A percentile compares a stretch with the other conserved stretches of the same genome.
Evolutionary conservation across 495 filamentous ascomycete genomes (phyloP).

Genomic region (Penicillium dipodomyicola): DNA sequence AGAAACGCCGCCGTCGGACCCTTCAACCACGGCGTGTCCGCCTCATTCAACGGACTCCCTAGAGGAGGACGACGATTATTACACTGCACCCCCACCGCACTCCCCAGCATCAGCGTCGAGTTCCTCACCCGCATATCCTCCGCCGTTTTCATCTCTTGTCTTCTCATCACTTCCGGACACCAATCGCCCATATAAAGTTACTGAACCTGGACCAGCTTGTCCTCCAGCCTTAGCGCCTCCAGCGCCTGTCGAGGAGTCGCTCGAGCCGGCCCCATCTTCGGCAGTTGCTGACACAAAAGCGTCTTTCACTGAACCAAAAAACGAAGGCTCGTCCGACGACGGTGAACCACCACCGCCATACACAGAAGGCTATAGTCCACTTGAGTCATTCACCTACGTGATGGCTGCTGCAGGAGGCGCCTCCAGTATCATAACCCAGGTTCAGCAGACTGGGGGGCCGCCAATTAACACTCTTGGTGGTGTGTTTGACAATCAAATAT

Average conservation of each 20-base stretch:
- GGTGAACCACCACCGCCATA: slow-evolving; percentile 93
- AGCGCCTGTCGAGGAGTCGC: slow-evolving; percentile 36
- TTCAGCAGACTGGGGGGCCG: slow-evolving; percentile 83
- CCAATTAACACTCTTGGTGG: slow-evolving; percentile 86
- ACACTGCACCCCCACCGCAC: slow-evolving; percentile 60
- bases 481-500: slow-evolving; percentile 40
- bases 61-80: slow-evolving; percentile 51
- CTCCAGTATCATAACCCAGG: slow-evolving; percentile 98
- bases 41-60: slow-evolving; percentile 42
- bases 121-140: slow-evolving; percentile 52
- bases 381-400: slow-evolving; percentile 91
- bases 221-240: slow-evolving; percentile 57
- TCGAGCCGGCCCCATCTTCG: slow-evolving; percentile 51
- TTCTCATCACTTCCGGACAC: slow-evolving; percentile 41
- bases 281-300: slow-evolving; percentile 76
- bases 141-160: slow-evolving; percentile 65
- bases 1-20: slow-evolving; percentile 59
- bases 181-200: slow-evolving; percentile 49
- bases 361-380: slow-evolving; percentile 87
- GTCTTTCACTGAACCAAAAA: slow-evolving; percentile 74
- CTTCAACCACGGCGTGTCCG: slow-evolving; percentile 63
- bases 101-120: slow-evolving; percentile 65
- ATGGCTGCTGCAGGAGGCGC: slow-evolving; percentile 97
- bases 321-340: slow-evolving; percentile 71
- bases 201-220: slow-evolving; percentile 56